These are phyloP conservation scores for Penicillium brasilianum DNA, from an alignment of 2,329 filamentous ascomycete species.

Conservation along the genomic window DNA sequence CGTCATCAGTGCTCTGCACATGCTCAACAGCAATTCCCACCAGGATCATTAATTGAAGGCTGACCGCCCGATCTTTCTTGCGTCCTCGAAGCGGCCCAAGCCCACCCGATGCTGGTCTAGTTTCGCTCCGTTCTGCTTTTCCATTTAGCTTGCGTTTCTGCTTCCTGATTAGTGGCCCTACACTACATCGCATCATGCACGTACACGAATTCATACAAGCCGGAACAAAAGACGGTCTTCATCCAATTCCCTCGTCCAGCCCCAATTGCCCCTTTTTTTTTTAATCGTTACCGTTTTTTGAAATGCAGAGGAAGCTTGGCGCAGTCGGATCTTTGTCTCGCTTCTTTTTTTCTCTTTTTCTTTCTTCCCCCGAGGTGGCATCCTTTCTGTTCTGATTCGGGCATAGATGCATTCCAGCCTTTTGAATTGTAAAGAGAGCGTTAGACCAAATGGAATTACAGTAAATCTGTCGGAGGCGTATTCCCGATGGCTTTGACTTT, in stretches of 20 bases:
- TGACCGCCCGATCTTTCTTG: not conserved
- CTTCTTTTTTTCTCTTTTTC: slow-evolving; percentile 6
- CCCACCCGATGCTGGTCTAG: not conserved
- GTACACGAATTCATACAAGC: slow-evolving; percentile 12
- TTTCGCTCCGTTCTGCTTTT: not conserved
- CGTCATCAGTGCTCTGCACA: slow-evolving; percentile 71
- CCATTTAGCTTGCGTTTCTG: not conserved
- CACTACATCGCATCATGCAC: slow-evolving; percentile 4
- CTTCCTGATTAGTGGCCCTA: not conserved
- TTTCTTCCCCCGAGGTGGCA: not conserved
- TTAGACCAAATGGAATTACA: slow-evolving; percentile 11
- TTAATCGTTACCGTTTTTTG: slow-evolving; percentile 8
- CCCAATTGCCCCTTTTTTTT: not conserved
- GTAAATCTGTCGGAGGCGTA: not conserved
- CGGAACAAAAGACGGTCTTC: not conserved
- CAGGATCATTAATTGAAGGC: slow-evolving; percentile 32
- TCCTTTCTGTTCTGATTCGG: slow-evolving; percentile 10
- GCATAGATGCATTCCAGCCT: slow-evolving; percentile 22
- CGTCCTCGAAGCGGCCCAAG: not conserved
- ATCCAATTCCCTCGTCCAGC: not conserved
- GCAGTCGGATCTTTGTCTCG: slow-evolving; percentile 6
- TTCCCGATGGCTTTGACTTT: not conserved
- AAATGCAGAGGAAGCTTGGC: not conserved
- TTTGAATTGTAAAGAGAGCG: slow-evolving; percentile 13
- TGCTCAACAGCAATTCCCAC: slow-evolving; percentile 56